phyloP scores from a whole-genome alignment of 179 eudicot species.

The Beta macrorhiza region DNA sequence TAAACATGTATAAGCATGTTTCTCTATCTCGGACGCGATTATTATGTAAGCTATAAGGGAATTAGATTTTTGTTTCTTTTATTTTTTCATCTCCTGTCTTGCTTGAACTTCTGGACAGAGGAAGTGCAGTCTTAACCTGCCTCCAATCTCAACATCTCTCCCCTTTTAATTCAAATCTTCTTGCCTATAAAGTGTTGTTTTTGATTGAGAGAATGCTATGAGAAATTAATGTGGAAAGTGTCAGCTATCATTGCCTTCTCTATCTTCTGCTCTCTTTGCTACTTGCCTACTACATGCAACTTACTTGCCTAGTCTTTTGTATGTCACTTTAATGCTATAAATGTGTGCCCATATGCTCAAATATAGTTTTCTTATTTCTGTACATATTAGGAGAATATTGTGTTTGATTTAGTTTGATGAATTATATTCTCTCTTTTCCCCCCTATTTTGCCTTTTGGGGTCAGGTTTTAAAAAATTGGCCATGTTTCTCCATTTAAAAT shows the following conservation, averaged over 20 bases:
- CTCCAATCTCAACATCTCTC: not conserved
- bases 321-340: not conserved
- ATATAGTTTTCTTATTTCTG: not conserved
- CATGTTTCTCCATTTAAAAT: too few species aligned
- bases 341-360: not conserved
- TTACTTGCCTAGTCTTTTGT: too few species aligned
- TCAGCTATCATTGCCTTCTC: not conserved
- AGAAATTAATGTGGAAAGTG: too few species aligned
- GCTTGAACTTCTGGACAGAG: not conserved
- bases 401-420: too few species aligned
- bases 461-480: too few species aligned
- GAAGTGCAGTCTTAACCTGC: not conserved
- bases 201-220: not conserved
- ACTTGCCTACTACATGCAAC: not conserved
- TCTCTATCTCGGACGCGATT: not conserved
- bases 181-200: not conserved
- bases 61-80: too few species aligned
- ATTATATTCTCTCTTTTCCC: too few species aligned
- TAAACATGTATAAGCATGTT: not conserved
- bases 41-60: not conserved
- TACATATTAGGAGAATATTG: not conserved
- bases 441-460: not conserved
- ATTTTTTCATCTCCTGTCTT: not conserved
- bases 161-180: too few species aligned
- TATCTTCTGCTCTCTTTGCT: not conserved